Evolutionary conservation across 2,329 filamentous ascomycete species (phyloP), one percentile per base, ranked within the genome.

Genomic region (Monosporascus sp.): DNA sequence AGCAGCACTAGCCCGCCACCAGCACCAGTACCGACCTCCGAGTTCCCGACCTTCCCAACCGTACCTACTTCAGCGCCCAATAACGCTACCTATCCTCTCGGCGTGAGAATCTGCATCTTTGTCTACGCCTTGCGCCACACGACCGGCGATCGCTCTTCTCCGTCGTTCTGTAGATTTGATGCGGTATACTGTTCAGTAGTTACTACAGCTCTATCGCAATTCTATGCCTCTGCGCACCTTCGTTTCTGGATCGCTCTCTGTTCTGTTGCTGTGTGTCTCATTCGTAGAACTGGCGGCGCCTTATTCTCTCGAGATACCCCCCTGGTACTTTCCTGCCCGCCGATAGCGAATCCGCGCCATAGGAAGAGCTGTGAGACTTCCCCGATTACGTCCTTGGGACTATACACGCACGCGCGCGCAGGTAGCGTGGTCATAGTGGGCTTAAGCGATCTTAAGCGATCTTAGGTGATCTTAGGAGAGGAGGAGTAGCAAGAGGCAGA

Each of bases 401-500:
- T 43, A 43, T 43, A 43, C 24, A 20, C 39, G 22, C 39, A 15
- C 39, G 39, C 39, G 22, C 39, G 4, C 31, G 15, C 39, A 20
- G 22, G 17, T 24, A 43, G 39, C 18, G 39, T 24, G 11, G 39
- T 8, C 11, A 14, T 14, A 24, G 39, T 43, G 18, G 18, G 39
- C 18, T 24, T 14, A 20, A 22, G 39, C 39, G 7, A 43, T 35
- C 31, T 35, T 35, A 35, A 31, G 31, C 31, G 31, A 14, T 15
- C 18, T 18, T 20, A 39, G 38, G 31, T 11, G 31, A 14, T 15
- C 18, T 18, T 20, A 39, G 38, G 11, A 45, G 52, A 53, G 48
- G 46, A 48, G 41, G 38, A 15, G 9, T 37, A 45, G 27, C 49
- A 39, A 38, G 46, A 54, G 50, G 41, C 52, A 48, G 41, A 52